phyloP scores from a whole-genome alignment of 1,284 basidiomycete genomes.

The Apiotrichum gracile region DNA sequence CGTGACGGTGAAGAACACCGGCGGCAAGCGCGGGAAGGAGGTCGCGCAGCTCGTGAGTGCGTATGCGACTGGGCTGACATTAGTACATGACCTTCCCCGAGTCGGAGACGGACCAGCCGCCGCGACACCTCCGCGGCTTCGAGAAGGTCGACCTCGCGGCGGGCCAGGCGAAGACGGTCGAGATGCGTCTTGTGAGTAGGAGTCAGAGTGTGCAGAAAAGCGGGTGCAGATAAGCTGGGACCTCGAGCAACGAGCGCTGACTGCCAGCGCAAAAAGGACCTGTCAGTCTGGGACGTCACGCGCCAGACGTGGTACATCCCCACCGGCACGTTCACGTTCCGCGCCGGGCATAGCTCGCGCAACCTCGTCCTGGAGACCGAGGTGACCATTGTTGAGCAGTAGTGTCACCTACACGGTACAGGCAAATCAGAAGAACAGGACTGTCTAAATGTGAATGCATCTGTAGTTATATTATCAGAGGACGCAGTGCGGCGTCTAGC shows the following conservation, averaged over 20 bases:
- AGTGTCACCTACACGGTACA: no score
- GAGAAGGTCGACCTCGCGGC: conserved; percentile 38
- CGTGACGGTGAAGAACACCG: conserved; percentile 48
- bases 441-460: background rate
- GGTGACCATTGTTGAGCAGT: no score
- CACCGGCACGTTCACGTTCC: conserved; percentile 36
- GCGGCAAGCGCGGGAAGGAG: conserved; percentile 43
- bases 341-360: conserved; percentile 40
- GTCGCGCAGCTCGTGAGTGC: conserved; percentile 48
- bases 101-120: conserved; percentile 41
- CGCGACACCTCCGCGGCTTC: conserved; percentile 43
- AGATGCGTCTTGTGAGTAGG: conserved; percentile 40
- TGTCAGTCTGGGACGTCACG: conserved; percentile 47
- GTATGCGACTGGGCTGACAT: background rate
- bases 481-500: no score
- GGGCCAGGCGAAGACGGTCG: conserved; percentile 32
- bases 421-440: no score
- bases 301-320: conserved; percentile 45
- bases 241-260: no score
- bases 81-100: conserved; percentile 47
- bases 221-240: no score
- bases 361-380: conserved; percentile 21
- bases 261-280: conserved; percentile 46
- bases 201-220: no score
- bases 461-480: background rate